These are phyloP conservation scores for Fusarium coicis DNA, from an alignment of 2,329 filamentous ascomycete species.

Conservation along the genomic window DNA sequence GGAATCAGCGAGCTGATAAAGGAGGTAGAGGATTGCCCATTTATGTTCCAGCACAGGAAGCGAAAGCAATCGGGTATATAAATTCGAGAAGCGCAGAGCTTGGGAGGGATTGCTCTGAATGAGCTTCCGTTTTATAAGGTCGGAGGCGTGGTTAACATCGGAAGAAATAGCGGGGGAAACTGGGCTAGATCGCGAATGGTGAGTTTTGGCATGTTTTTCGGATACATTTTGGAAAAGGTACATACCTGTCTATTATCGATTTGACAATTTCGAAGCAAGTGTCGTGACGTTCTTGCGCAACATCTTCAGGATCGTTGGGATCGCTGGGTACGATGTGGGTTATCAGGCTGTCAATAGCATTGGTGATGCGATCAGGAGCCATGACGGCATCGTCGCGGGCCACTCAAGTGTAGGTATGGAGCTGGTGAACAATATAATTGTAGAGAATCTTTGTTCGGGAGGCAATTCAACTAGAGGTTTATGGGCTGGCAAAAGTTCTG, in stretches of 20 bases:
- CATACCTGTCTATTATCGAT: slow-evolving; percentile 62
- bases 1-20: slow-evolving; percentile 83
- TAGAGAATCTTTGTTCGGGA: not conserved
- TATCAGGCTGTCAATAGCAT: slow-evolving; percentile 83
- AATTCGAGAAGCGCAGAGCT: slow-evolving; percentile 86
- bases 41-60: slow-evolving; percentile 94
- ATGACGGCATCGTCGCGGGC: slow-evolving; percentile 62
- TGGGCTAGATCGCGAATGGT: slow-evolving; percentile 50
- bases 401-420: slow-evolving; percentile 4
- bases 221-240: not conserved
- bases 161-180: slow-evolving; percentile 67
- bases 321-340: slow-evolving; percentile 76
- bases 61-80: slow-evolving; percentile 89
- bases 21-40: slow-evolving; percentile 94
- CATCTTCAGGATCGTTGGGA: slow-evolving; percentile 73
- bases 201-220: not conserved
- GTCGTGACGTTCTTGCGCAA: slow-evolving; percentile 75
- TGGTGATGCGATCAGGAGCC: slow-evolving; percentile 76
- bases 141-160: slow-evolving; percentile 90
- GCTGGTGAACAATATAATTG: not conserved
- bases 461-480: not conserved
- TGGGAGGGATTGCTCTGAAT: slow-evolving; percentile 81
- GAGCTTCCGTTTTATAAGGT: slow-evolving; percentile 90
- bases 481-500: not conserved
- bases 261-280: slow-evolving; percentile 65